phyloP scores from a whole-genome alignment of 1,284 basidiomycete species.

The Takashimella tepidaria region DNA sequence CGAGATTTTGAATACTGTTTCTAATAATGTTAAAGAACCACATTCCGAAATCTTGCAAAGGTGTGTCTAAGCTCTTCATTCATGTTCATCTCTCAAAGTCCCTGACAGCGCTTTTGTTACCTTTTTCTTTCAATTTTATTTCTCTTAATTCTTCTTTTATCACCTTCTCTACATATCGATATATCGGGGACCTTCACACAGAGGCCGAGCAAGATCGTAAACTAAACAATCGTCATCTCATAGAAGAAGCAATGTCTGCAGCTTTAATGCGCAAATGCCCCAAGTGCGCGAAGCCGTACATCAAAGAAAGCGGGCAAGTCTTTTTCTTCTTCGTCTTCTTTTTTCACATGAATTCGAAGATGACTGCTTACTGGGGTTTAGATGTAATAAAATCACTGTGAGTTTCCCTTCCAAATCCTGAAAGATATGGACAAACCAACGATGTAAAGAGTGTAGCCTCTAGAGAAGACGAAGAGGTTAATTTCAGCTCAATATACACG shows the following conservation, averaged over 20 bases:
- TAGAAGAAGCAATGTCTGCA: conserved; percentile 85
- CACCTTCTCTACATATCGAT: no score
- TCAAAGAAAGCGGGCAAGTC: conserved; percentile 53
- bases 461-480: no score
- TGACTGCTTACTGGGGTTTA: conserved; percentile 1
- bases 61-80: no score
- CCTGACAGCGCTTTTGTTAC: no score
- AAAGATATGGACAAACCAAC: no score
- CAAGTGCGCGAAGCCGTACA: conserved; percentile 38
- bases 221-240: conserved; percentile 63
- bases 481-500: not conserved
- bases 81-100: no score
- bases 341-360: conserved; percentile 35
- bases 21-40: conserved; percentile 56
- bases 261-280: conserved; percentile 81
- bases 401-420: no score
- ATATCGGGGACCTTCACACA: no score
- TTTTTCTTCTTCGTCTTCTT: conserved; percentile 59
- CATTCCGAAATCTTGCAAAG: conserved; percentile 79
- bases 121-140: no score
- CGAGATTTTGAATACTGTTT: not conserved
- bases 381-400: conserved; percentile 62
- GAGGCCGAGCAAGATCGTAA: conserved; percentile 65
- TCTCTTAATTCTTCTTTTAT: no score
- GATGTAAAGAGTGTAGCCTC: no score